phyloP scores from a whole-genome alignment of 768 basidiomycete genomes.

The Vararia minispora region DNA sequence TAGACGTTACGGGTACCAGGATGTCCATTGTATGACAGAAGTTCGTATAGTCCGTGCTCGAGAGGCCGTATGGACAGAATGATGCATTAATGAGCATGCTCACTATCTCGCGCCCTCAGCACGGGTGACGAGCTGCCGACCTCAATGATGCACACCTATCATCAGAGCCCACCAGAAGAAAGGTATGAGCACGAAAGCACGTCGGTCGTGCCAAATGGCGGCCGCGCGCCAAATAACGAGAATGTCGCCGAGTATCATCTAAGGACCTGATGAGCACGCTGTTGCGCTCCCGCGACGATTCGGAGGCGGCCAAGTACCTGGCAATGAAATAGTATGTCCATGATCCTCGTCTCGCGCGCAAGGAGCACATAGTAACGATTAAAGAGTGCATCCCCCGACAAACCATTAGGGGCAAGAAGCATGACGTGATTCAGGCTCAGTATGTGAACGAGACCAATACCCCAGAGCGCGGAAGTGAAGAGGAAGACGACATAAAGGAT shows the following conservation, averaged over 20 bases:
- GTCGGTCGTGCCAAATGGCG: constrained; percentile 9
- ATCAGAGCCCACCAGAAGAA: constrained; percentile 8
- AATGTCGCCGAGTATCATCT: constrained; percentile 10
- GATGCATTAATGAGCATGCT: constrained; percentile 4
- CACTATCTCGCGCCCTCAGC: neutral
- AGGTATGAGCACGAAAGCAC: constrained; percentile 1
- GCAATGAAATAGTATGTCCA: constrained; percentile 4
- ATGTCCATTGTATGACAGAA: constrained; percentile 8
- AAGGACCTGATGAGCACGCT: neutral
- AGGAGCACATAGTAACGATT: constrained; percentile 8
- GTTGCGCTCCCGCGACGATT: too few relatives aligned
- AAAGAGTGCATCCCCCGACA: constrained; percentile 1
- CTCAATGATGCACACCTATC: neutral
- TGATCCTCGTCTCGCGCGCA: constrained; percentile 6
- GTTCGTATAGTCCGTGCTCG: constrained; percentile 6
- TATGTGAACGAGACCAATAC: constrained; percentile 7
- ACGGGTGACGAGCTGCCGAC: neutral
- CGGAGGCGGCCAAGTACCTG: constrained; percentile 1
- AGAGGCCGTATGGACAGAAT: constrained; percentile 5
- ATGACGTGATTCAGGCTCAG: constrained; percentile 5
- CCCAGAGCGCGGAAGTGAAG: constrained; percentile 7
- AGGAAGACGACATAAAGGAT: constrained; percentile 5
- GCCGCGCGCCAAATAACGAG: constrained; percentile 7
- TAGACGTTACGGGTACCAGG: constrained; percentile 4
- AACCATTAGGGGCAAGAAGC: constrained; percentile 1